Conservation (phyloP, 148 eudicot species). For the Limonium bicolor region DNA sequence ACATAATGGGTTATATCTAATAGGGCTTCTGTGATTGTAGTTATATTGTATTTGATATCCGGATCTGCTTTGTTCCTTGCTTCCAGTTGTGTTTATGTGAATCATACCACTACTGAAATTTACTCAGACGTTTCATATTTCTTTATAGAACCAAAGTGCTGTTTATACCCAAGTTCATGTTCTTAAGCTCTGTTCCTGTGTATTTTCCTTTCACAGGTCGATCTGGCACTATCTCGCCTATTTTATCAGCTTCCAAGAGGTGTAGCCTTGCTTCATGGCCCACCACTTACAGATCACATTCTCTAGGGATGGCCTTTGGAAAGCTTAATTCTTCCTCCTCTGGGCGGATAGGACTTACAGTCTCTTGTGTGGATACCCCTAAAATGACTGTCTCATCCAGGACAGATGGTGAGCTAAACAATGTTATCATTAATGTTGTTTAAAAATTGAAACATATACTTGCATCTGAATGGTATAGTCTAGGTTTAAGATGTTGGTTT, state of each 20-base stretch:
- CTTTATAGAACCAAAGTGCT: no score
- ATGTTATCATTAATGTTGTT: background rate
- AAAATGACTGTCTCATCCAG: conserved; percentile 26
- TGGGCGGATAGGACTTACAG: conserved; percentile 20
- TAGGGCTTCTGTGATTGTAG: no score
- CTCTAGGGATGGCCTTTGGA: conserved; percentile 18
- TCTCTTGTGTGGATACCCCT: conserved; percentile 43
- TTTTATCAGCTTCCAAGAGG: conserved; percentile 16
- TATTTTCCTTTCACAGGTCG: background rate
- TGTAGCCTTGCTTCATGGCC: conserved; percentile 21
- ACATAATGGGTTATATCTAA: no score
- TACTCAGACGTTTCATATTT: no score
- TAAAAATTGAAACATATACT: background rate
- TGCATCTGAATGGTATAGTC: background rate
- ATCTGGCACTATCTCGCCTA: conserved; percentile 1
- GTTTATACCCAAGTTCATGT: no score
- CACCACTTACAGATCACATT: conserved; percentile 12
- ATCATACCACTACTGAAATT: no score
- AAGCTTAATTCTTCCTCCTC: conserved; percentile 24
- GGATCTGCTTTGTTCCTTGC: no score
- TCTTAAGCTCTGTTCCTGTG: no score
- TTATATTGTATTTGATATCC: no score
- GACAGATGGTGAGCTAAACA: conserved; percentile 31
- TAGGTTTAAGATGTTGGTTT: background rate
- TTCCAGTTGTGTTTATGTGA: no score